Evolutionary conservation across 1,139 yeast genomes (phyloP), one percentile per base, ranked within the genome.

Genomic region (Protomyces pachydermus): DNA sequence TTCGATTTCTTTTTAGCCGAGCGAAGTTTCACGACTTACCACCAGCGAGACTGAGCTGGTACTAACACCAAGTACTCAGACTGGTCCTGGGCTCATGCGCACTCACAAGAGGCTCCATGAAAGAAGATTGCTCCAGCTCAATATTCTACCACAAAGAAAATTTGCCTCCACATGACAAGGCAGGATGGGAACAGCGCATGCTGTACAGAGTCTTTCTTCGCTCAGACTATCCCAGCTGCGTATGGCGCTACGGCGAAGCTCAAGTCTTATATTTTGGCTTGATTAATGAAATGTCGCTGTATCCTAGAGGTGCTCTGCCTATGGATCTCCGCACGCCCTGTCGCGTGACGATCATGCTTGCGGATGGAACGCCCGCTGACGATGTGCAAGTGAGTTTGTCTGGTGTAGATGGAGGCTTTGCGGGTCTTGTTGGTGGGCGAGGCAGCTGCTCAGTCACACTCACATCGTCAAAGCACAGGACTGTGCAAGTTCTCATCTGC

Each of bases 271-370:
- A 65, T 28, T 52, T 66, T 20, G 68, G 67, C 12, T 51, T 67
- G 20, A 64, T 67, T 25, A 67, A 67, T 56, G 69, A 67, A 23
- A 67, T 67, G 69, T 67, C 63, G 32, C 50, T 67, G 16, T 67
- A 64, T 42, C 69, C 69, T 2, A 57, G 56, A 14, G 63, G 56
- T 4, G 61, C 58, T n/a, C 18, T 67, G 16, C 48, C 48, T 16
- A 10, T 3, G 23, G 9, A 42, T 42, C 23, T 10, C 10, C 25
- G 16, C 2, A 42, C 25, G 8, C 48, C 48, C 23, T 42, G 48
- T 18, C 3, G 12, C 2, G 16, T 42, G 23, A 42, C 16, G 2
- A 9, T 42, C 9, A 18, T 42, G 23, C 14, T n/a, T 4, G 12
- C 25, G 25, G 48, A 42, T 16, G 48, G 48, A 10, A 16, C 48